Evolutionary conservation across 495 filamentous ascomycete species (phyloP).

Genomic region (Aspergillus heteromorphus): DNA sequence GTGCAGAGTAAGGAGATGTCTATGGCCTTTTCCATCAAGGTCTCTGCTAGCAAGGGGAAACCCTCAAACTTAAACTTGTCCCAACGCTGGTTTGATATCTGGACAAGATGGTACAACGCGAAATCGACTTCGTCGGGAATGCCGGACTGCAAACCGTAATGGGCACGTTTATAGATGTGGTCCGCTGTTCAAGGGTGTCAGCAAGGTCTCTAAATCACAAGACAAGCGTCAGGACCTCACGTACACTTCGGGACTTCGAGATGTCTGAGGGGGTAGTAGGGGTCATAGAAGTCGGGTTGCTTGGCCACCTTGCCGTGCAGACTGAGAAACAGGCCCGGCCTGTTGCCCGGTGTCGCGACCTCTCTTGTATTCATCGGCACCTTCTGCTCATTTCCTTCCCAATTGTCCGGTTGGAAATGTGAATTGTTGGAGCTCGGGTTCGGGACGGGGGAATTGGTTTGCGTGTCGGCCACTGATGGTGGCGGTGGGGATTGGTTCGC

Average conservation of each 20-base stretch:
- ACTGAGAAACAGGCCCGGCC: constrained; percentile 30
- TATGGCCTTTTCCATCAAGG: constrained; percentile 76
- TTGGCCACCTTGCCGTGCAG: constrained; percentile 26
- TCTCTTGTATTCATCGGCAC: constrained; percentile 40
- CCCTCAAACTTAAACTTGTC: constrained; percentile 94
- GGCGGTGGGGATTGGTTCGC: constrained; percentile 34
- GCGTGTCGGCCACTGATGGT: constrained; percentile 18
- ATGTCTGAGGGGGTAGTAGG: constrained; percentile 37
- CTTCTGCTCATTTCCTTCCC: constrained; percentile 36
- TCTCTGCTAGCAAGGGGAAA: constrained; percentile 85
- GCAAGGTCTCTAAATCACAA: background rate
- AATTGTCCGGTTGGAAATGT: constrained; percentile 27
- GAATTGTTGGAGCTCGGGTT: constrained; percentile 24
- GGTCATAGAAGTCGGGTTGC: constrained; percentile 39
- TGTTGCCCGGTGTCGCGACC: constrained; percentile 41
- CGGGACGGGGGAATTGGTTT: constrained; percentile 26
- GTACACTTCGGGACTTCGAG: constrained; percentile 41
- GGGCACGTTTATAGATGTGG: constrained; percentile 81
- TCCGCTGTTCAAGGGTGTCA: constrained; percentile 24
- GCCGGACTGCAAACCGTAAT: constrained; percentile 71
- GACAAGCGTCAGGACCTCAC: constrained; percentile 2
- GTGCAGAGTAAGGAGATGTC: constrained; percentile 71
- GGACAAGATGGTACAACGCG: constrained; percentile 85
- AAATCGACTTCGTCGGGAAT: constrained; percentile 80
- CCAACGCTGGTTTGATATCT: constrained; percentile 88